Base-by-base conservation (phyloP, 768 basidiomycete species). In the Amanita phalloides region DNA sequence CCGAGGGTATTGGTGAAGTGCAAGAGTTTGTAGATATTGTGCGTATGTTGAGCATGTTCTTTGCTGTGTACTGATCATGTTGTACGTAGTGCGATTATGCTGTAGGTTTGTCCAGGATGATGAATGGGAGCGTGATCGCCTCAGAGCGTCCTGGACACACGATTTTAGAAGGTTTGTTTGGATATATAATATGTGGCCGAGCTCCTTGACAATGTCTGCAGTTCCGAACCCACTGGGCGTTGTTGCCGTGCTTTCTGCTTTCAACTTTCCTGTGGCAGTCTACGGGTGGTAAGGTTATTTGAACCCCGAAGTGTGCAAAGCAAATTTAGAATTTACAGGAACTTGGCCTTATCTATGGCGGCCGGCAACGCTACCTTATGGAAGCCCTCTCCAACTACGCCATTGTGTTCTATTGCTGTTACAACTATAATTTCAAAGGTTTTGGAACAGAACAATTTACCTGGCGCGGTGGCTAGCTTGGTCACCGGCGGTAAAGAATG, bases 21-120 rank as follows among this genome's bases (percentile, higher is more conserved):
- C 90, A 94, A 62, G 92, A 95, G 68, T 91, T 94, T 60, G 79
- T 96, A 53, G 93, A 96, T 62, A 90, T 95, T 56, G 90, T 96
- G 64, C 62, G 46, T 48, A 33, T 46, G 5, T 47, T 9, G 33
- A 33, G 33, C n/a, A 23, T 11, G 48, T 53, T 26, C 49, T n/a
- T 32, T 49, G 25, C 20, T 4, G 4, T n/a, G 38, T 53, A 51
- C 39, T 28, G 33, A 30, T 54, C 20, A 9, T 43, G 44, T 33
- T 51, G 45, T 25, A 8, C 14, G 5, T 33, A 94, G 92, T 94
- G 91, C 58, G 93, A 96, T 66, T 95, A 92, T 66, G 93, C 81
- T n/a, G 82, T 90, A 17, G 93, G 93, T 11, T 70, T 96, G 38
- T 94, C 91, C 13, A 77, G 92, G 58, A 92, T 90, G 82, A 94